A percentile compares a stretch with the other conserved stretches of the same genome.
phyloP scores from a whole-genome alignment of 169 alveolate genomes.

The Plasmodium fragile region DNA sequence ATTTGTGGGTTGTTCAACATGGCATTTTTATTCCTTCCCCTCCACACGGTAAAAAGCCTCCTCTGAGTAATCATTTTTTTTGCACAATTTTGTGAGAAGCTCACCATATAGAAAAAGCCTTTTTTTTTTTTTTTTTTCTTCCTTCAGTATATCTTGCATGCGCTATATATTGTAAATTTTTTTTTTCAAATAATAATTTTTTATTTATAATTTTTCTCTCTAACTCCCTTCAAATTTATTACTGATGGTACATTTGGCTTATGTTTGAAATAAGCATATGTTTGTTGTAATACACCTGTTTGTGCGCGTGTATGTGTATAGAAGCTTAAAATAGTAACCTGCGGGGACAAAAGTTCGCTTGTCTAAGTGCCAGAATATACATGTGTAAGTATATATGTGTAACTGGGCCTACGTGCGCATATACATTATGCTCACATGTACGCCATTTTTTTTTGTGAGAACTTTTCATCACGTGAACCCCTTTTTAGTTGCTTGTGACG shows the following conservation, averaged over 20 bases:
- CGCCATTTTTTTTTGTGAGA: neutral
- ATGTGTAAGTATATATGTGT: neutral
- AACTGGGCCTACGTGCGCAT: neutral
- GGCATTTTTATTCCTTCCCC: neutral
- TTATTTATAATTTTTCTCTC: slow-evolving; percentile 5
- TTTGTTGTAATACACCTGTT: neutral
- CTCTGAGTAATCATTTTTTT: neutral
- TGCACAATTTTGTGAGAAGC: neutral
- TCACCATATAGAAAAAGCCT: neutral
- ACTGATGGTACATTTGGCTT: neutral
- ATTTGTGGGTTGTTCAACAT: neutral
- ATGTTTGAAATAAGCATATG: neutral
- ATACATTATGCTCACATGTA: neutral
- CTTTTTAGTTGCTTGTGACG: neutral
- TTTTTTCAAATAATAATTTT: neutral
- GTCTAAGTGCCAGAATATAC: neutral
- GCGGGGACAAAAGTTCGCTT: neutral
- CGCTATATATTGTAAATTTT: neutral
- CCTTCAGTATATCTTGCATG: neutral
- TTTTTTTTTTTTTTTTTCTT: neutral
- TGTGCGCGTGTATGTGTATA: neutral
- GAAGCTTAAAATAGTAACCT: neutral
- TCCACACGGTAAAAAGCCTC: neutral
- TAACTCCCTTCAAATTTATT: neutral
- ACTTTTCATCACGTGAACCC: neutral